These are phyloP conservation scores for Stentor coeruleus DNA, from an alignment of 73 alveolate species.

Conservation along the genomic window DNA sequence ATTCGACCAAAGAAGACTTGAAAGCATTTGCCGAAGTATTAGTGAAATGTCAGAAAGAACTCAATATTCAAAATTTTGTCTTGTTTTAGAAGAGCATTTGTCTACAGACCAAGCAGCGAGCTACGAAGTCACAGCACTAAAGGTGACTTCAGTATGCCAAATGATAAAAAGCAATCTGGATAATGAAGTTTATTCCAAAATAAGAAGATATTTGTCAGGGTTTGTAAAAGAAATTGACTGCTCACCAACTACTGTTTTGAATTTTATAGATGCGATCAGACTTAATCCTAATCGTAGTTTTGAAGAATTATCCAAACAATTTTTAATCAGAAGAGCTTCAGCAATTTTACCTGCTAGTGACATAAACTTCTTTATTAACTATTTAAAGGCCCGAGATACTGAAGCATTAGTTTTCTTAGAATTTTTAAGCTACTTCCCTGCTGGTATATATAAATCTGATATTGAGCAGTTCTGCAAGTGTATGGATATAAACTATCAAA, in stretches of 20 bases:
- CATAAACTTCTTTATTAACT: background rate
- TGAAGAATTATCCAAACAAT: background rate
- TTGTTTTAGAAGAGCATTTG: background rate
- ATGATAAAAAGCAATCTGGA: background rate
- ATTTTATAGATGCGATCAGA: background rate
- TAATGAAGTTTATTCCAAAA: background rate
- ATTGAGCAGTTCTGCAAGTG: background rate
- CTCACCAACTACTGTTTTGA: background rate
- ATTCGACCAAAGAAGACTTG: background rate
- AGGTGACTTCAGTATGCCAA: background rate
- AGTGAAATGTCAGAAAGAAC: background rate
- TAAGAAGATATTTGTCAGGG: background rate
- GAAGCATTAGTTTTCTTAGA: background rate
- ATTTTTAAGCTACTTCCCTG: background rate
- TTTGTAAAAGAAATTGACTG: background rate
- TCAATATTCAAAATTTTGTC: background rate
- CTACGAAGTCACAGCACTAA: background rate
- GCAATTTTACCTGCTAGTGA: background rate
- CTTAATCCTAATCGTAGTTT: background rate
- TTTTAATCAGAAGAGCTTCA: no score
- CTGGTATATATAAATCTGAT: constrained; percentile 6
- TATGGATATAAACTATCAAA: background rate
- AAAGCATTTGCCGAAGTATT: background rate
- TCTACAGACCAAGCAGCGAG: background rate
- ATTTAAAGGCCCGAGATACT: background rate